Evolutionary conservation across 805 yeast genomes (phyloP).

Genomic region (Grigorovia humatica): DNA sequence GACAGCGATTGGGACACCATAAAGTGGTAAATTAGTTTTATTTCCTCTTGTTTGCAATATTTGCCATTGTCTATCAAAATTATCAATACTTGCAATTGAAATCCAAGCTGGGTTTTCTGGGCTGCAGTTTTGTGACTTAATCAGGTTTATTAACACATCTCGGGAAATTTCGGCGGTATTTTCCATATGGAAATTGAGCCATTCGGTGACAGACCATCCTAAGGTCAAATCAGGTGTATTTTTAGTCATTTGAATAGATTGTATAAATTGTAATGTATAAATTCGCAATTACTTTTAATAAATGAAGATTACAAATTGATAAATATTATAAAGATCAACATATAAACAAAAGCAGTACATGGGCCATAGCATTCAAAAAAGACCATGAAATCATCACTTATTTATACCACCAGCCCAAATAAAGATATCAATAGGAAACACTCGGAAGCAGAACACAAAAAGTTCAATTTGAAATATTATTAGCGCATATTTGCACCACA

Average conservation of each 20-base stretch:
- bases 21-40: conserved; percentile 52
- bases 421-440: neutral
- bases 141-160: conserved; percentile 35
- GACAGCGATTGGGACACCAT: conserved; percentile 91
- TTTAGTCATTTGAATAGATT: conserved; percentile 2
- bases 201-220: conserved; percentile 78
- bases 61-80: conserved; percentile 66
- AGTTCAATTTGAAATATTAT: too few relatives aligned
- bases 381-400: too few relatives aligned
- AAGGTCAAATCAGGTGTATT: conserved; percentile 14
- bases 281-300: too few relatives aligned
- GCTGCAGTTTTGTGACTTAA: conserved; percentile 36
- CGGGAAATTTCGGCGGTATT: conserved; percentile 55
- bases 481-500: neutral
- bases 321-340: too few relatives aligned
- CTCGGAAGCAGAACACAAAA: neutral
- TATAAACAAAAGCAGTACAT: too few relatives aligned
- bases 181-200: conserved; percentile 59
- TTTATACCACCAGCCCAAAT: too few relatives aligned
- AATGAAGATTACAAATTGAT: too few relatives aligned
- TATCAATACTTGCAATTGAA: conserved; percentile 54
- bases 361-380: too few relatives aligned
- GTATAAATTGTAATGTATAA: neutral
- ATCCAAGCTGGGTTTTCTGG: conserved; percentile 87
- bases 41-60: conserved; percentile 53